Base-by-base conservation (phyloP, 2,329 filamentous ascomycete species). In the Arthrobotrys iridis region DNA sequence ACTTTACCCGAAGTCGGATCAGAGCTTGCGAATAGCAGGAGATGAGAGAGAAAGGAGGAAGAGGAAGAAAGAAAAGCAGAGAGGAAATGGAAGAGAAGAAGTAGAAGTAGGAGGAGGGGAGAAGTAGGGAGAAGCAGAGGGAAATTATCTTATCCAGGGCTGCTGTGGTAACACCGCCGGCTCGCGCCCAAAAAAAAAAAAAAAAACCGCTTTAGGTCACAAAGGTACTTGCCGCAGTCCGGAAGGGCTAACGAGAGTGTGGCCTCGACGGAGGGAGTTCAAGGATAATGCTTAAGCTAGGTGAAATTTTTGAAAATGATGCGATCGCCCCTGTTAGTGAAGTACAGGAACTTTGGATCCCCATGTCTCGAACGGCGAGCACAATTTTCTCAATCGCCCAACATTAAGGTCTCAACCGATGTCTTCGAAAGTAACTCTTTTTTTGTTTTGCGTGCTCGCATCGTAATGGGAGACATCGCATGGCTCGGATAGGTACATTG, bases 1-100 rank as follows among this genome's bases (percentile, higher is more conserved):
- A 75, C 46, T 46, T 75, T 68, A 65, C 63, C 57, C 50, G 63
- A 68, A 63, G 63, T 43, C 57, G 18, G 63, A 68, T 58, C 71
- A 68, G 57, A 75, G 65, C 66, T 43, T 50, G 41, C 35, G 30
- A 48, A 33, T 28, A 7, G 41, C 43, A 52, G 35, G 37, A 60
- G 55, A 59, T 57, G 50, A 28, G 33, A 63, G 35, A 40, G 45
- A 20, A 43, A 33, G 43, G 45, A 24, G 24, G 8, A 30, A 67
- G 15, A 28, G 30, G 30, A 37, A 26, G 45, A 26, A 28, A 30
- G 50, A 41, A 28, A 41, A 15, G 58, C 43, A 40, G 30, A 33
- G 41, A 60, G 68, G 58, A 40, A 58, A 37, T 35, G 41, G n/a
- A 52, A 55, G 41, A 30, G 45, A 18, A 48, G 37, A 18, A 64